Percentiles rank a stretch among this genome's conserved stretches.
phyloP scores from a whole-genome alignment of 352 stramenopile species.

The Phytopythium aichiense region DNA sequence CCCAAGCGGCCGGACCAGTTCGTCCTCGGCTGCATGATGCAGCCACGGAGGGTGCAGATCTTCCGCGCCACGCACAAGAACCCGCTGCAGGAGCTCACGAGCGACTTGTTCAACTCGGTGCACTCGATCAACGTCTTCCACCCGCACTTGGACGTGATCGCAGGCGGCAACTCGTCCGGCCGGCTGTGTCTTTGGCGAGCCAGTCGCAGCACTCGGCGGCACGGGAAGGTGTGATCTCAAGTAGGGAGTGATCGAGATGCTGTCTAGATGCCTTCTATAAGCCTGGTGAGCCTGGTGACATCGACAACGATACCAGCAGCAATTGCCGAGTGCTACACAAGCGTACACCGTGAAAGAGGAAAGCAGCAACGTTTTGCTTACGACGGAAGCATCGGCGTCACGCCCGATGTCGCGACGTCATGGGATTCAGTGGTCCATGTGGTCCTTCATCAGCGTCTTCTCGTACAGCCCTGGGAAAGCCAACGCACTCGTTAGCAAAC shows the following conservation, averaged over 20 bases:
- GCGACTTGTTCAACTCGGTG: slow-evolving; percentile 71
- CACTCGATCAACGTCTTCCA: slow-evolving; percentile 89
- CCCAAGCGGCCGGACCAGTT: slow-evolving; percentile 70
- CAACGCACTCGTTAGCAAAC: neutral
- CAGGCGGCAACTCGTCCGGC: slow-evolving; percentile 74
- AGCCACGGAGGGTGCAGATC: slow-evolving; percentile 78
- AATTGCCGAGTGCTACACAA: neutral
- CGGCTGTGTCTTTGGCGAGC: slow-evolving; percentile 58
- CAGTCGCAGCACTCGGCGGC: slow-evolving; percentile 2
- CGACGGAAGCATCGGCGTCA: neutral
- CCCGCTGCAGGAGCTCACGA: slow-evolving; percentile 67
- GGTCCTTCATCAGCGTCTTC: slow-evolving; percentile 60
- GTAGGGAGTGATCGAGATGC: neutral
- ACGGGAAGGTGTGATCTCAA: slow-evolving; percentile 9
- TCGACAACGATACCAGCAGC: neutral
- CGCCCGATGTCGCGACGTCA: neutral
- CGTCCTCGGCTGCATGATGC: slow-evolving; percentile 79
- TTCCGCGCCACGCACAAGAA: slow-evolving; percentile 63
- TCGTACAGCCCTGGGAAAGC: slow-evolving; percentile 42
- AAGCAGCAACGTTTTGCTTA: slow-evolving; percentile 6
- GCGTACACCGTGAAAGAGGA: neutral
- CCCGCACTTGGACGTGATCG: slow-evolving; percentile 61
- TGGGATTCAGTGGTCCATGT: slow-evolving; percentile 8
- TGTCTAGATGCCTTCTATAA: neutral
- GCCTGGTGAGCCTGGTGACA: neutral